phyloP scores from a whole-genome alignment of 2,329 filamentous ascomycete species.

The Fusarium cicatricum region DNA sequence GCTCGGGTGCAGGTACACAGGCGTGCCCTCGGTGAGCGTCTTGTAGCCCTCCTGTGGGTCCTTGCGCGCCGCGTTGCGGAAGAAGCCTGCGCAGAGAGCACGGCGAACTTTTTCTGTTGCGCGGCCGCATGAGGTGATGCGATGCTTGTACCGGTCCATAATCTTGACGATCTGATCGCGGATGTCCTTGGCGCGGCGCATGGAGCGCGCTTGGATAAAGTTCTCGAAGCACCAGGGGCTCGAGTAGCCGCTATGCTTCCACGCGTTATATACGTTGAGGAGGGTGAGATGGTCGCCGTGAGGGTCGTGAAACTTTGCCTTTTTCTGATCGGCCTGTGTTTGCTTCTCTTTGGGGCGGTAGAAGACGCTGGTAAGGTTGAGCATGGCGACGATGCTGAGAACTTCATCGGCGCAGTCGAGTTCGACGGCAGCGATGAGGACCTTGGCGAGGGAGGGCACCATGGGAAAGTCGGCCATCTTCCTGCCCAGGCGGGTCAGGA shows the following conservation, averaged over 20 bases:
- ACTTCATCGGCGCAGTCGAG: constrained; percentile 93
- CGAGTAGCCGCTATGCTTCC: constrained; percentile 85
- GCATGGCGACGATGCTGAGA: constrained; percentile 93
- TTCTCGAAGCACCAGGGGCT: constrained; percentile 97
- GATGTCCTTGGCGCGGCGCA: constrained; percentile 90
- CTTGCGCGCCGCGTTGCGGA: constrained; percentile 93
- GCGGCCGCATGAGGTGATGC: constrained; percentile 83
- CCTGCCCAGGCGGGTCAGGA: constrained; percentile 87
- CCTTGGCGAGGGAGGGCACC: constrained; percentile 91
- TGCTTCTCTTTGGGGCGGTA: constrained; percentile 98
- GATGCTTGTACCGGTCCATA: constrained; percentile 89
- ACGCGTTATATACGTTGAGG: constrained; percentile 96
- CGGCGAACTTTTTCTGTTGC: constrained; percentile 88
- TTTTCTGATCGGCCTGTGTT: constrained; percentile 94
- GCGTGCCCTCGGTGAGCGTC: constrained; percentile 93
- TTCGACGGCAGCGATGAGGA: constrained; percentile 86
- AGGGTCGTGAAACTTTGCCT: constrained; percentile 95
- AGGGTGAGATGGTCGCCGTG: constrained; percentile 94
- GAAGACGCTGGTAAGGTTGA: constrained; percentile 86
- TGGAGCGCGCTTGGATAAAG: constrained; percentile 91
- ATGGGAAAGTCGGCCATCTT: constrained; percentile 99
- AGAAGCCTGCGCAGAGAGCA: constrained; percentile 92
- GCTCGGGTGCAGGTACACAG: constrained; percentile 92
- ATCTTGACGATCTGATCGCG: constrained; percentile 91
- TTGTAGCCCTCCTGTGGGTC: constrained; percentile 98